These are phyloP conservation scores for Rhazya stricta DNA, from an alignment of 257 asterid genomes.

Conservation along the genomic window DNA sequence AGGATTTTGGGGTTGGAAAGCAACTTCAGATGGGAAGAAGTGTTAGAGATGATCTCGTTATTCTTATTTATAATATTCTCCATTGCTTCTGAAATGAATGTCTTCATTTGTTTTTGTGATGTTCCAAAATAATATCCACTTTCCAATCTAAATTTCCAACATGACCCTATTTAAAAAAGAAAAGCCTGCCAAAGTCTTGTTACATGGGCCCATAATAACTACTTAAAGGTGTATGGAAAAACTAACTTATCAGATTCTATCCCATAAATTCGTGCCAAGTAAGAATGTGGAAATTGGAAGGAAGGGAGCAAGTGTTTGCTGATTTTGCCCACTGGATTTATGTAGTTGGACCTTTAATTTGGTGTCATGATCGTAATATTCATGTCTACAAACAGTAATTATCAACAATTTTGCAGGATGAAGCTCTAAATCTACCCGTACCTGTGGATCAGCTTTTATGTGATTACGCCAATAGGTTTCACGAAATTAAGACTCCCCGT, in stretches of 20 bases:
- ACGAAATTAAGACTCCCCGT: constrained; percentile 94
- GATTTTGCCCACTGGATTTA: neutral
- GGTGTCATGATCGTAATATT: neutral
- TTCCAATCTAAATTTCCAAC: neutral
- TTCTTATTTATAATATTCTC: neutral
- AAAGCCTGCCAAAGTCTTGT: neutral
- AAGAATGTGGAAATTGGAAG: neutral
- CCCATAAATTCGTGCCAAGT: neutral
- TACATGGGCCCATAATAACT: neutral
- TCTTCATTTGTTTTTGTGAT: neutral
- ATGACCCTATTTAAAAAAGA: neutral
- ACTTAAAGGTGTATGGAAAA: neutral
- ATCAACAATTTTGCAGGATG: constrained; percentile 55
- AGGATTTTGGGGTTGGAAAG: neutral
- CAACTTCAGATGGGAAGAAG: neutral
- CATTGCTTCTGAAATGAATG: neutral
- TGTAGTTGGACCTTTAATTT: neutral
- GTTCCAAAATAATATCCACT: neutral
- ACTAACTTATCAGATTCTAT: neutral
- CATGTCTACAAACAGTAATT: neutral
- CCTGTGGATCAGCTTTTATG: constrained; percentile 61
- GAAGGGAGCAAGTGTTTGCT: neutral
- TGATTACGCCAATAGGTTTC: constrained; percentile 77
- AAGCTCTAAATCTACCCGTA: constrained; percentile 64
- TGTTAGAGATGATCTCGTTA: neutral